Evolutionary conservation across 805 yeast species (phyloP).

Genomic region (Metschnikowia cubensis): DNA sequence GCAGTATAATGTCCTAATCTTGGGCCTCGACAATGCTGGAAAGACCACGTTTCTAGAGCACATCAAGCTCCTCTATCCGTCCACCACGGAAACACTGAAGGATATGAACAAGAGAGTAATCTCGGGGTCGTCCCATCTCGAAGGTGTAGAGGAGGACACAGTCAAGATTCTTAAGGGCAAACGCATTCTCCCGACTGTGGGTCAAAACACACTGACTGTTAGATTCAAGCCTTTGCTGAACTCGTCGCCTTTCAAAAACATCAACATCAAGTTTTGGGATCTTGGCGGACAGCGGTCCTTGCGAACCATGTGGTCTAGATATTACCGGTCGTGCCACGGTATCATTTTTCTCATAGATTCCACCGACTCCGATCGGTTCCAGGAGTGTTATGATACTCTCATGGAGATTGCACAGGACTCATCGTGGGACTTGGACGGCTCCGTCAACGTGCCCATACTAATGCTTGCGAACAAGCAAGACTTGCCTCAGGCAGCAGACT

Average conservation of each 20-base stretch:
- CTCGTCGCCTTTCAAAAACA: slow-evolving; percentile 35
- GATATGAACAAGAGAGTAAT: slow-evolving; percentile 13
- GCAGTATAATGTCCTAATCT: slow-evolving; percentile 53
- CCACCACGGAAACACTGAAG: slow-evolving; percentile 21
- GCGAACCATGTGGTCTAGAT: slow-evolving; percentile 81
- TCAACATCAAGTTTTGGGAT: slow-evolving; percentile 84
- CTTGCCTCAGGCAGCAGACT: slow-evolving; percentile 44
- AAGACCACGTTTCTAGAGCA: slow-evolving; percentile 58
- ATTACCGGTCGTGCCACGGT: slow-evolving; percentile 83
- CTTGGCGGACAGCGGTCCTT: slow-evolving; percentile 92
- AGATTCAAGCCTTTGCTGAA: slow-evolving; percentile 26
- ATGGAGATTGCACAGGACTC: slow-evolving; percentile 41
- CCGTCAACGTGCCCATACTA: slow-evolving; percentile 73
- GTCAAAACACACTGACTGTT: slow-evolving; percentile 68
- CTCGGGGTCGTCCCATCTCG: slow-evolving; percentile 11
- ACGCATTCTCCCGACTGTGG: slow-evolving; percentile 86
- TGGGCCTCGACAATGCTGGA: slow-evolving; percentile 95
- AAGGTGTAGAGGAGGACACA: slow-evolving; percentile 18
- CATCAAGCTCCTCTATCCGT: slow-evolving; percentile 34
- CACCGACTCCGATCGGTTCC: slow-evolving; percentile 74
- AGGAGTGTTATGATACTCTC: slow-evolving; percentile 73
- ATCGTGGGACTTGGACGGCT: slow-evolving; percentile 32
- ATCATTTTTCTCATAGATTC: slow-evolving; percentile 91
- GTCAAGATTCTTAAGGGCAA: slow-evolving; percentile 37
- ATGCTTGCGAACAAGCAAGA: slow-evolving; percentile 98